phyloP scores from a whole-genome alignment of 352 stramenopile species.

The Lagenidium sp. region DNA sequence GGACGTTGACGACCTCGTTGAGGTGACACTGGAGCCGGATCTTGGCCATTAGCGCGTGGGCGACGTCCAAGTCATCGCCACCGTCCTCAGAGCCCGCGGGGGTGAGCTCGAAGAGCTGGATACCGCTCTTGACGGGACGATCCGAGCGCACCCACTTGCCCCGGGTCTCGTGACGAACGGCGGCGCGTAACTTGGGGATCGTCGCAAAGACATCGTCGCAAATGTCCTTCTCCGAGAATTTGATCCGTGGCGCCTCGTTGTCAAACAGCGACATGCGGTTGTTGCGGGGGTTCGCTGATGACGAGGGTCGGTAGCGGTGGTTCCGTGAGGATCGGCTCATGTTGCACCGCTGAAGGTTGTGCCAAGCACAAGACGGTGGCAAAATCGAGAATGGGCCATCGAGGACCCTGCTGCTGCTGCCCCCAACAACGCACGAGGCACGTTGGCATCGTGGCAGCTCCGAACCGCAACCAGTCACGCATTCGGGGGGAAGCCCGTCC shows the following conservation, averaged over 20 bases:
- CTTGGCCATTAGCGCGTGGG: slow-evolving; percentile 39
- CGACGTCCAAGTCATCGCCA: slow-evolving; percentile 34
- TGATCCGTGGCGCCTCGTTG: no score
- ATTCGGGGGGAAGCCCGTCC: no score
- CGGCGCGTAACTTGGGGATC: slow-evolving; percentile 41
- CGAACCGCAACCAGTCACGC: no score
- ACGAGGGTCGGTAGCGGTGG: no score
- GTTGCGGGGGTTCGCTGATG: no score
- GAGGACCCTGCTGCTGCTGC: no score
- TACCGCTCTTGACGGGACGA: slow-evolving; percentile 20
- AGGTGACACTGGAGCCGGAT: slow-evolving; percentile 44
- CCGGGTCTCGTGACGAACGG: slow-evolving; percentile 21
- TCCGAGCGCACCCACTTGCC: slow-evolving; percentile 27
- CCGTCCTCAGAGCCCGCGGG: slow-evolving; percentile 11
- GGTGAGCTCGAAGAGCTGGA: slow-evolving; percentile 37
- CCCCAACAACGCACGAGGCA: no score
- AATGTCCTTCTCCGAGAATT: slow-evolving; percentile 43
- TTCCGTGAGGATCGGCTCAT: no score
- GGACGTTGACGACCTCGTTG: slow-evolving; percentile 53
- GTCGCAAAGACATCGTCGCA: slow-evolving; percentile 49
- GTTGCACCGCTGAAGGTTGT: no score
- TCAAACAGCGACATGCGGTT: slow-evolving; percentile 19
- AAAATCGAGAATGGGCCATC: no score
- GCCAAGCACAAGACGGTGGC: no score
- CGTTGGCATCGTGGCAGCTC: no score